phyloP scores from a whole-genome alignment of 176 grass and related monocot species.

The Saccharum officinarum region DNA sequence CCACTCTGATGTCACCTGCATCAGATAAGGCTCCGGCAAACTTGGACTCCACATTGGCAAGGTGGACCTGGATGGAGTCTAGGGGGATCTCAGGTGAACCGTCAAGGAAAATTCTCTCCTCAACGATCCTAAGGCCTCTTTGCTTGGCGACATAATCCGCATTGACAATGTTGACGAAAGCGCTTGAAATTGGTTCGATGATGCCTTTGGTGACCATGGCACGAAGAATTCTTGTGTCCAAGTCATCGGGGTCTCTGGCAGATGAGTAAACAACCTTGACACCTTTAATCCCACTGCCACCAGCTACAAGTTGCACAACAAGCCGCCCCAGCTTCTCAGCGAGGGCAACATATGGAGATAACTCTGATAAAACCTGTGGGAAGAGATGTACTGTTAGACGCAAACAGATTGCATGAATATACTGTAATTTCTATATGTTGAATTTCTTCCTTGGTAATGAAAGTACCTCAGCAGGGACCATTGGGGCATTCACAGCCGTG shows the following conservation, averaged over 20 bases:
- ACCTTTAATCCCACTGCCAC: conserved; percentile 62
- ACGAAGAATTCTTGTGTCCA: conserved; percentile 78
- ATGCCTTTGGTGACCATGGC: conserved; percentile 80
- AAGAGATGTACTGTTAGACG: not conserved
- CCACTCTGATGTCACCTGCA: conserved; percentile 65
- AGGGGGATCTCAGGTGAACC: conserved; percentile 64
- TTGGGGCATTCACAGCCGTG: conserved; percentile 90
- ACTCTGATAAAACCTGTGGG: conserved; percentile 62
- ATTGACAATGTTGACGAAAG: conserved; percentile 81
- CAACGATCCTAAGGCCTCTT: conserved; percentile 58
- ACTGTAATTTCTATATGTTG: not conserved
- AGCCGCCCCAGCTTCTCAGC: conserved; percentile 86
- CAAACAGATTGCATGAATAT: conserved; percentile 3
- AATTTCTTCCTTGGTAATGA: not conserved
- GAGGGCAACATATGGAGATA: conserved; percentile 66
- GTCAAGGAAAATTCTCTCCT: conserved; percentile 65
- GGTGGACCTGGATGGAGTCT: conserved; percentile 69
- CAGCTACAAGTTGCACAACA: conserved; percentile 82
- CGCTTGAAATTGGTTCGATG: conserved; percentile 71
- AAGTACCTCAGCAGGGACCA: conserved; percentile 75
- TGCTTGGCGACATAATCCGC: conserved; percentile 75
- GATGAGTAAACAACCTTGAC: conserved; percentile 80
- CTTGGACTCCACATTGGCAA: conserved; percentile 81
- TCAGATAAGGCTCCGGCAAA: conserved; percentile 71
- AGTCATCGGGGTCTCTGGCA: conserved; percentile 61